phyloP scores from a whole-genome alignment of 768 basidiomycete genomes.

The Fomitopsis serialis region DNA sequence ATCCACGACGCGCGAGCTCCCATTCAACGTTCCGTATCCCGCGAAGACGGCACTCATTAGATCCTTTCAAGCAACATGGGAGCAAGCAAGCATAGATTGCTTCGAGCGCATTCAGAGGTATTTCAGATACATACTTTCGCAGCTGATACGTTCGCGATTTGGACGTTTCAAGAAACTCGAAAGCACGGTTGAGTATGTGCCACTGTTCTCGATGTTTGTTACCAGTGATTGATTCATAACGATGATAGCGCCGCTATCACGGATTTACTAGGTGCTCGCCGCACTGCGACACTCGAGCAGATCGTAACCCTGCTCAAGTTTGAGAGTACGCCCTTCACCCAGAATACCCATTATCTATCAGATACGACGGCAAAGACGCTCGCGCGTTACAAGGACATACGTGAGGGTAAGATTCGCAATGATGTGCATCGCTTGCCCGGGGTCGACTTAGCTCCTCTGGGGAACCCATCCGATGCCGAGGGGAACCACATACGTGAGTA shows the following conservation, averaged over 20 bases:
- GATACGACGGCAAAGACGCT: constrained; percentile 29
- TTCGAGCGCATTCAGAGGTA: constrained; percentile 29
- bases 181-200: constrained; percentile 27
- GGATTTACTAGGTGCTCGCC: constrained; percentile 8
- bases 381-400: constrained; percentile 30
- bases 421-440: too few relatives aligned
- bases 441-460: too few relatives aligned
- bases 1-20: constrained; percentile 38
- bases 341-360: constrained; percentile 35
- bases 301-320: constrained; percentile 7
- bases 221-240: neutral
- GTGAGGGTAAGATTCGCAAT: constrained; percentile 18
- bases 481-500: too few relatives aligned
- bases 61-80: constrained; percentile 34
- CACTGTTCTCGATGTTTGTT: too few relatives aligned
- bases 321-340: constrained; percentile 30
- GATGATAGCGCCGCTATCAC: constrained; percentile 7
- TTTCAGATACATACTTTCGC: constrained; percentile 24
- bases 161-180: constrained; percentile 33
- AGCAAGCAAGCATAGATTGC: constrained; percentile 25
- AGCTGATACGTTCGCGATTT: constrained; percentile 31
- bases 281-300: constrained; percentile 1
- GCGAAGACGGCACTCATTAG: constrained; percentile 36
- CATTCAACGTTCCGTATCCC: constrained; percentile 36
- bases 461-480: too few relatives aligned